Evolutionary conservation across 805 yeast species (phyloP).

Genomic region (Candida palmyrensis): DNA sequence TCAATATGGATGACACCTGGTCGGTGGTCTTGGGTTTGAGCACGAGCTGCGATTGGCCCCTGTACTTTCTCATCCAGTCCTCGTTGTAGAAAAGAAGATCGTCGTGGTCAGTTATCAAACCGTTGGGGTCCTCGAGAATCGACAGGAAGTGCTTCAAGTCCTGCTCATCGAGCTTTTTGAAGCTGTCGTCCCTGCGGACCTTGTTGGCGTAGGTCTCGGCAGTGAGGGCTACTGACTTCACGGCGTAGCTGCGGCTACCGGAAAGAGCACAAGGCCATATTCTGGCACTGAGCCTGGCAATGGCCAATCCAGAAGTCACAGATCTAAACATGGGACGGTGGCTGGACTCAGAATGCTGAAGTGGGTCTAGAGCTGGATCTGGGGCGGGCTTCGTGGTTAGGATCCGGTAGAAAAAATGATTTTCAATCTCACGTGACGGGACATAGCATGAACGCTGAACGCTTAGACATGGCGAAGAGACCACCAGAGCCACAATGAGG

Average conservation of each 20-base stretch:
- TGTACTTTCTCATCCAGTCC: conserved; percentile 92
- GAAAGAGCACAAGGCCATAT: background rate
- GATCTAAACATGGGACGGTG: no score
- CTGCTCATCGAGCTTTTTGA: conserved; percentile 44
- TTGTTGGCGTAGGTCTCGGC: conserved; percentile 61
- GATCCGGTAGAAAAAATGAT: no score
- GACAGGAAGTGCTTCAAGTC: conserved; percentile 61
- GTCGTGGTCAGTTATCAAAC: conserved; percentile 50
- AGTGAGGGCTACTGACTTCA: conserved; percentile 49
- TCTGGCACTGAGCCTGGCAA: no score
- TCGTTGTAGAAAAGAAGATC: conserved; percentile 73
- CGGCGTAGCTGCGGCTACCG: conserved; percentile 13
- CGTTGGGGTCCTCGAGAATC: conserved; percentile 47
- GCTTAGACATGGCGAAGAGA: no score
- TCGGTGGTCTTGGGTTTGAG: conserved; percentile 78
- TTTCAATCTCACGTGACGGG: no score
- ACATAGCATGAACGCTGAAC: no score
- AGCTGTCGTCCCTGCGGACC: conserved; percentile 47
- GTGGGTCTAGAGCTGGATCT: no score
- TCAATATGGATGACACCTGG: conserved; percentile 70
- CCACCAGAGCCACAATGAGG: no score
- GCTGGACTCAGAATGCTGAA: no score
- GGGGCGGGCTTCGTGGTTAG: no score
- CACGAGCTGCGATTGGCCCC: conserved; percentile 79
- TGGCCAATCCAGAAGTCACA: background rate